Evolutionary conservation across 1,284 basidiomycete species (phyloP), one percentile per base, ranked within the genome.

Genomic region (Ustilago xerochloae): DNA sequence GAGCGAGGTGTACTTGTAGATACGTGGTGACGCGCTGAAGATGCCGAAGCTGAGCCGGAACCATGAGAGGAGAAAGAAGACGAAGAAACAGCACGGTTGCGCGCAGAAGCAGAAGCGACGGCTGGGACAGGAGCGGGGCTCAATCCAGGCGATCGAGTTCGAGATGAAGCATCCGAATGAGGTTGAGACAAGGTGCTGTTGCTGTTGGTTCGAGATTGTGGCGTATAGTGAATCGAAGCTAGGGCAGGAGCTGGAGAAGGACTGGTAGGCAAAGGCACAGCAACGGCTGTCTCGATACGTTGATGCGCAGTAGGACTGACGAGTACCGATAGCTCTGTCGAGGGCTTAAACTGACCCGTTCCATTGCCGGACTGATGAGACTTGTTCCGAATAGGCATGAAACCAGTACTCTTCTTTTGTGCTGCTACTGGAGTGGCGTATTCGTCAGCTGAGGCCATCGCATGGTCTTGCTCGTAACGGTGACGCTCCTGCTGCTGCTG

Each of bases 21-120:
- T 8, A 48, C 55, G 3, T 49, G 59, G 26, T 47, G 16, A 8
- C 61, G 47, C 22, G 60, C 55, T 6, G 60, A 68, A 12, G 55
- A 63, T 4, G 48, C 33, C 39, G 68, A 54, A 7, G 48, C 33
- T 33, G 68, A 54, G 8, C 55, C 56, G 3, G 61, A 67, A 3
- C 70, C 64, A 16, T 73, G 70, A 8, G 70, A 73, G 1, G 70
- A 73, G 38, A 58, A 56, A 2, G 65, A 69, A 2, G 72, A 75
- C 0, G 63, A 56, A n/a, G 72, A 75, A 8, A 64, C 50, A 18
- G 72, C 72, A 4, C 72, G 59, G 5, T 41, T 33, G 9, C 72
- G 59, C 2, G 60, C 48, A n/a, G 38, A 4, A 43, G 36, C 36
- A 16, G 38, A 4, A 43, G 36, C 36, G 26, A 12, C 46, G 6